A percentile compares a stretch with the other conserved stretches of the same genome.
Evolutionary conservation across 768 basidiomycete species (phyloP).

Genomic region (Pleurotus sapidus): DNA sequence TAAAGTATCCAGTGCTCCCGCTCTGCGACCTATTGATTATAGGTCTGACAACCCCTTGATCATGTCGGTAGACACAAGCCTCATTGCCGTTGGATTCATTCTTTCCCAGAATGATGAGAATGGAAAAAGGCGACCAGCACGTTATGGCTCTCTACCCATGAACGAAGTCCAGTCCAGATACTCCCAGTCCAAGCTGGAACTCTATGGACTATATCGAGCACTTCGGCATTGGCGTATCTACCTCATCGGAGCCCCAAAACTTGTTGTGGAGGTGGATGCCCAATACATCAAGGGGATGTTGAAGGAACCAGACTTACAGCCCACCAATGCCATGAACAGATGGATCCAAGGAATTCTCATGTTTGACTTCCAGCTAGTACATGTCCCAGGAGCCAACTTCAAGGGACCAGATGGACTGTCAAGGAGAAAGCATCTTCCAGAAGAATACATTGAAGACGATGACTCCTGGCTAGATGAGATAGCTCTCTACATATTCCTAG

Average conservation of each 20-base stretch:
- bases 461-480: slow-evolving; percentile 22
- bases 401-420: slow-evolving; percentile 37
- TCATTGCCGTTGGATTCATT: slow-evolving; percentile 25
- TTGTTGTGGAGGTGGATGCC: slow-evolving; percentile 35
- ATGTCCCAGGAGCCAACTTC: slow-evolving; percentile 31
- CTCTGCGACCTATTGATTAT: slow-evolving; percentile 28
- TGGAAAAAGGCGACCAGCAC: slow-evolving; percentile 14
- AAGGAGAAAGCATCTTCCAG: slow-evolving; percentile 15
- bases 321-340: slow-evolving; percentile 33
- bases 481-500: neutral
- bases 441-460: slow-evolving; percentile 19
- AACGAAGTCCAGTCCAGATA: slow-evolving; percentile 23
- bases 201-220: slow-evolving; percentile 25
- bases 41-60: slow-evolving; percentile 17
- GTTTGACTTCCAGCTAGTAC: slow-evolving; percentile 33
- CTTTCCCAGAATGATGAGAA: slow-evolving; percentile 24
- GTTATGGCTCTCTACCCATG: slow-evolving; percentile 27
- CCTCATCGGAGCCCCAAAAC: slow-evolving; percentile 22
- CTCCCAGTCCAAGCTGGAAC: slow-evolving; percentile 28
- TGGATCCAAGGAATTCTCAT: slow-evolving; percentile 38
- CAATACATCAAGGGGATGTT: slow-evolving; percentile 42
- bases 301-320: slow-evolving; percentile 33
- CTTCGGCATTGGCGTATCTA: slow-evolving; percentile 21
- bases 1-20: slow-evolving; percentile 12
- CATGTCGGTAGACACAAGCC: slow-evolving; percentile 27